Conservation (phyloP, 768 basidiomycete genomes). For the Lentinula guzmanii region DNA sequence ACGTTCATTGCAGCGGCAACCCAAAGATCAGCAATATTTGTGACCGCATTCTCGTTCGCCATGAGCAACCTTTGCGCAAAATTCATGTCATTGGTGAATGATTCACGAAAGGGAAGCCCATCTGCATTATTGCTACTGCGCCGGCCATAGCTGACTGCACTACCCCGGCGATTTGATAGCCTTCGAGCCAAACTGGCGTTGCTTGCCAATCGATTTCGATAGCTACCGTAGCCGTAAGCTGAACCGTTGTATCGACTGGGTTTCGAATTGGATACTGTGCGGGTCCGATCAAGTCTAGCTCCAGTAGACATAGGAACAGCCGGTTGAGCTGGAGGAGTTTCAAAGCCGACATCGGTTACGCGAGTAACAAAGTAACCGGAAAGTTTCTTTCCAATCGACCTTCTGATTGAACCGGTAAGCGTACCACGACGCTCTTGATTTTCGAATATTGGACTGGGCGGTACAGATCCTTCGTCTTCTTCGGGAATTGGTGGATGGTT, state of each 20-base stretch:
- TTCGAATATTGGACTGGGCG: constrained; percentile 41
- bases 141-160: constrained; percentile 43
- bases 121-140: constrained; percentile 47
- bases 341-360: constrained; percentile 29
- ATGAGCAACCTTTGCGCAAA: constrained; percentile 85
- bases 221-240: constrained; percentile 70
- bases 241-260: constrained; percentile 66
- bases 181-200: constrained; percentile 26
- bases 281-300: constrained; percentile 36
- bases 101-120: constrained; percentile 26
- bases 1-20: constrained; percentile 95
- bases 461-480: constrained; percentile 49
- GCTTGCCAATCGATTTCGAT: constrained; percentile 51
- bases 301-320: constrained; percentile 40
- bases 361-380: constrained; percentile 56
- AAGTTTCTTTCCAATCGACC: constrained; percentile 42
- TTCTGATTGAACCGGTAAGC: constrained; percentile 25
- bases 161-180: constrained; percentile 41
- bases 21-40: constrained; percentile 95
- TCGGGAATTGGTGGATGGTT: constrained; percentile 44
- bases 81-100: constrained; percentile 55
- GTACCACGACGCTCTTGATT: constrained; percentile 31
- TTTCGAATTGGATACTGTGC: constrained; percentile 38
- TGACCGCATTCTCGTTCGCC: constrained; percentile 93
- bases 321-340: constrained; percentile 28